Percentiles rank a stretch among this genome's conserved stretches.
These are phyloP conservation scores for Linderniella brevidens DNA, from an alignment of 257 asterid species.

Conservation along the genomic window DNA sequence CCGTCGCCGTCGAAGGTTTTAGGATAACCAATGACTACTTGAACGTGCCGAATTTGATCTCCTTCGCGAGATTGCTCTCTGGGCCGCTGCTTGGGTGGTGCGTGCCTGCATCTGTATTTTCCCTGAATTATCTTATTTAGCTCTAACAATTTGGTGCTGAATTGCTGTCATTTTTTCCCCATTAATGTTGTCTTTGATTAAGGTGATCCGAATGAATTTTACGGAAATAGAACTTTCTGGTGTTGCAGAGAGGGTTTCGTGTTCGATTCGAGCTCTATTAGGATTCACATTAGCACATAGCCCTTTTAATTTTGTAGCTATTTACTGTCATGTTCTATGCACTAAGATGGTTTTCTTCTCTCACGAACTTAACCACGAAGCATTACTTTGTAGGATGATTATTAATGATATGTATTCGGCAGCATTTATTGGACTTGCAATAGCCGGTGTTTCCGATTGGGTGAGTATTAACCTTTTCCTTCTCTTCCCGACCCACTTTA, in stretches of 20 bases:
- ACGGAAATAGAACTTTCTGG: too few species aligned
- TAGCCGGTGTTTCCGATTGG: conserved; percentile 94
- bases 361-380: conserved; percentile 2
- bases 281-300: too few species aligned
- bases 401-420: conserved; percentile 63
- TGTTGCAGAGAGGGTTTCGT: too few species aligned
- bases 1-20: conserved; percentile 11
- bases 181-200: too few species aligned
- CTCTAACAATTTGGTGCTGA: too few species aligned
- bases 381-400: conserved; percentile 68
- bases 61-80: conserved; percentile 62
- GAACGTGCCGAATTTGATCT: conserved; percentile 68
- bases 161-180: too few species aligned
- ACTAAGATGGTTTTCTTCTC: not conserved
- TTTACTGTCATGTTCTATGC: conserved; percentile 1
- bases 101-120: not conserved
- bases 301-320: not conserved
- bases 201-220: too few species aligned
- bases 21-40: conserved; percentile 32
- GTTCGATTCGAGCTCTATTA: too few species aligned
- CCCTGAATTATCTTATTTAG: too few species aligned
- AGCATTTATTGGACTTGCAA: conserved; percentile 72
- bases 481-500: too few species aligned
- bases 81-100: conserved; percentile 93
- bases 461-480: conserved; percentile 20